Evolutionary conservation across 1,139 yeast genomes (phyloP), one percentile per base, ranked within the genome.

Genomic region (Groenewaldozyma auringiensis): DNA sequence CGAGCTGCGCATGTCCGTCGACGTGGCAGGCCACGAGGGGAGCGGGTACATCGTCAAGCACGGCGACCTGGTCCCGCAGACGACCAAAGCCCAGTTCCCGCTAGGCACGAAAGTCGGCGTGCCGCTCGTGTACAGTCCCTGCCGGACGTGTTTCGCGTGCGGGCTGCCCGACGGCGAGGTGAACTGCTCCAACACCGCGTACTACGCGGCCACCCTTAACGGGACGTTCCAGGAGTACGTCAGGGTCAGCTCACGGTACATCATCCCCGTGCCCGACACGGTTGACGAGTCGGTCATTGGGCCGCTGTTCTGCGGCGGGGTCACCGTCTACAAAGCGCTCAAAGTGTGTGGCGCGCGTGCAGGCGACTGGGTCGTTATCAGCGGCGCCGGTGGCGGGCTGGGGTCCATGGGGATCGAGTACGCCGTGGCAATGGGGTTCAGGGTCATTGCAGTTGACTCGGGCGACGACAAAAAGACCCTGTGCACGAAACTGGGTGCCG

Each of bases 351-450:
- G 70, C 37, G 69, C 78, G 56, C 64, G 62, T 46, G 76, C 86
- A 37, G 88, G 87, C 55, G 76, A 81, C 59, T 79, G 84, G 82
- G 83, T 81, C 49, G 81, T 81, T 53, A 71, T 81, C 55, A 77
- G 84, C 48, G 88, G 89, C 64, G 87, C 87, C 42, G 83, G 79
- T 57, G 89, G 89, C 66, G 89, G 88, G 51, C 72, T 82, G 59
- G 89, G 89, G 50, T 73, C 86, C 21, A 67, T 82, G 51, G 87
- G 85, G 46, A 72, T 82, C 54, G 87, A 82, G 65, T 82, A 79
- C 66, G 87, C 87, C 47, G 72, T 69, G 58, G 85, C 86, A 48
- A 76, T 81, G 82, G 88, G 88, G 53, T 72, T 70, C 63, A 71
- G 85, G 61, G 85, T 80, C 47, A 54, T 81, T 46, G 87, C 79